Conservation (phyloP, 2,329 filamentous ascomycete genomes). For the Xylaria arbuscula region DNA sequence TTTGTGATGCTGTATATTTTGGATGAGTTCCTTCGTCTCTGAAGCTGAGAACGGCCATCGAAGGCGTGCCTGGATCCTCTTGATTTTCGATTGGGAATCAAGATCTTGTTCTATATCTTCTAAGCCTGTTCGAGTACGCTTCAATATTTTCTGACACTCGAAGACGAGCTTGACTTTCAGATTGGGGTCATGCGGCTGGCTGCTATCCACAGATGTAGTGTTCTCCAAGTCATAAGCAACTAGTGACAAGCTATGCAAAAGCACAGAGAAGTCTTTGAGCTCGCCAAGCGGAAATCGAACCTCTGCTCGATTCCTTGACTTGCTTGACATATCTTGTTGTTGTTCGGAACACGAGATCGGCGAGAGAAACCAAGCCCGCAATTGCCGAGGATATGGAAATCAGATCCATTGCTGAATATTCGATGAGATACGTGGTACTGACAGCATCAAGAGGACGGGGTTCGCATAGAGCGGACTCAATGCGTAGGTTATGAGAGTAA, state of each 20-base stretch:
- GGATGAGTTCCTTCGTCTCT: not conserved
- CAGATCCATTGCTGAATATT: not conserved
- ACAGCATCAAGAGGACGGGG: not conserved
- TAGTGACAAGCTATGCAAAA: slow-evolving; percentile 1
- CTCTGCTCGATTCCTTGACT: not conserved
- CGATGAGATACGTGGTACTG: not conserved
- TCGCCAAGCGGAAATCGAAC: not conserved
- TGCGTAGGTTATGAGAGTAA: not conserved
- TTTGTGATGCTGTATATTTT: not conserved
- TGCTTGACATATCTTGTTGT: not conserved
- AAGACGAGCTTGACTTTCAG: not conserved
- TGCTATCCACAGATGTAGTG: not conserved
- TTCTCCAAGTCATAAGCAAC: not conserved
- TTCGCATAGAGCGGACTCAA: not conserved
- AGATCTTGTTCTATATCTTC: not conserved
- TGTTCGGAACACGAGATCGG: not conserved
- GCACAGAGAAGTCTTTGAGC: not conserved
- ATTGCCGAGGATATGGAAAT: not conserved
- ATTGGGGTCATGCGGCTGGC: not conserved
- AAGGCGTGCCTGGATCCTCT: not conserved
- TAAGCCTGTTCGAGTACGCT: not conserved
- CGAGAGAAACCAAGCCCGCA: not conserved
- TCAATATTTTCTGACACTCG: not conserved
- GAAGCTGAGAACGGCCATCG: not conserved
- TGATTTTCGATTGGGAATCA: not conserved